Conservation (phyloP, 306 rosid species). For the Cucurbita moschata region DNA sequence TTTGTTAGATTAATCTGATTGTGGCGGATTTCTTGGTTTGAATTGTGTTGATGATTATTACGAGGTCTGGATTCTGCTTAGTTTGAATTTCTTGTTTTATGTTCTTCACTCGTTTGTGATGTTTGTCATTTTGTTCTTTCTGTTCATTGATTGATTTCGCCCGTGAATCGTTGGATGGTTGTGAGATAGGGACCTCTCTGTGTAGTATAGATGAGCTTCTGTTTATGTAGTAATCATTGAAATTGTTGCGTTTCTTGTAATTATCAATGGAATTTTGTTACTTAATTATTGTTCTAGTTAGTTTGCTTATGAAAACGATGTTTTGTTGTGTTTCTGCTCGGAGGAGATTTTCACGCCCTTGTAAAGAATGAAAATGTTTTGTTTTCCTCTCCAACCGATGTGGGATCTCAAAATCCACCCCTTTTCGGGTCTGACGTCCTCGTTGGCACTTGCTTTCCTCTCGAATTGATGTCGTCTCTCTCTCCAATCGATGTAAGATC, state of each 20-base stretch:
- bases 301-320: neutral
- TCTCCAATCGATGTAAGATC: no score
- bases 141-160: neutral
- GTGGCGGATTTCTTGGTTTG: neutral
- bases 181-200: neutral
- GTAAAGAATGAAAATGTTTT: no score
- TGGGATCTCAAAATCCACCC: no score
- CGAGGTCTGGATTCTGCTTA: neutral
- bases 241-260: neutral
- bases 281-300: neutral
- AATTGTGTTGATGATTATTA: neutral
- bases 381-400: no score
- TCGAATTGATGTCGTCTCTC: no score
- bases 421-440: no score
- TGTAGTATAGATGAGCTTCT: neutral
- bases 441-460: no score
- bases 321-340: neutral
- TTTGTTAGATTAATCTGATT: neutral
- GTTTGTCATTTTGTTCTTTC: constrained; percentile 10
- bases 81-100: neutral
- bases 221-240: neutral
- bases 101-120: neutral
- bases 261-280: neutral
- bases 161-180: constrained; percentile 9
- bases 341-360: no score